These are phyloP conservation scores for Nakazawaea anatomiae DNA, from an alignment of 805 yeast species.

Conservation along the genomic window DNA sequence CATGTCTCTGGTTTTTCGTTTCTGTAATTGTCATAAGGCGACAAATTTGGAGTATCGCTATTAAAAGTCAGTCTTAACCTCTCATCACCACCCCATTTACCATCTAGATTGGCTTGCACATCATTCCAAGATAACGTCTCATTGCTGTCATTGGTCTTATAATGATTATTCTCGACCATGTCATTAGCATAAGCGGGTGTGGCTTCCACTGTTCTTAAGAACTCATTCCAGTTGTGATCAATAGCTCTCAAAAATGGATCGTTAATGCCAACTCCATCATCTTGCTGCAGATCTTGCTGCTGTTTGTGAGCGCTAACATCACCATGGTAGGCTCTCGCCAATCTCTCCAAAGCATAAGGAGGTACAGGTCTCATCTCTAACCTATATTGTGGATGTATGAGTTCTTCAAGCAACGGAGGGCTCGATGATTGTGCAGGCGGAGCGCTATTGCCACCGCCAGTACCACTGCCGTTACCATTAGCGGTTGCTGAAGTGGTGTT, in stretches of 20 bases:
- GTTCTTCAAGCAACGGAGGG: neutral
- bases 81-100: conserved; percentile 69
- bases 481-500: too few species aligned
- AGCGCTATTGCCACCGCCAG: too few species aligned
- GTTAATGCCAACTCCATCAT: neutral
- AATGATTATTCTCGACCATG: conserved; percentile 16
- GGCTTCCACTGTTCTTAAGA: conserved; percentile 19
- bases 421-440: neutral
- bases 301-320: conserved; percentile 14
- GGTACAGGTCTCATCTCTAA: conserved; percentile 38
- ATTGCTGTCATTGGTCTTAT: neutral
- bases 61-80: conserved; percentile 50
- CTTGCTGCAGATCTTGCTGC: conserved; percentile 11
- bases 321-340: conserved; percentile 33
- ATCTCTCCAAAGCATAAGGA: conserved; percentile 56
- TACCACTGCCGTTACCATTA: too few species aligned
- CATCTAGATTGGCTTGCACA: conserved; percentile 32
- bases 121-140: conserved; percentile 15
- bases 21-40: conserved; percentile 10
- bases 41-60: conserved; percentile 25
- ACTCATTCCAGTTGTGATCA: conserved; percentile 16
- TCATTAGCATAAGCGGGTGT: conserved; percentile 21
- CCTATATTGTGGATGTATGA: conserved; percentile 13
- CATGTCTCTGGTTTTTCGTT: conserved; percentile 5
- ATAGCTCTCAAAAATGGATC: conserved; percentile 19